Base-by-base conservation (phyloP, 2,329 filamentous ascomycete genomes). In the Karstenula rhodostoma region DNA sequence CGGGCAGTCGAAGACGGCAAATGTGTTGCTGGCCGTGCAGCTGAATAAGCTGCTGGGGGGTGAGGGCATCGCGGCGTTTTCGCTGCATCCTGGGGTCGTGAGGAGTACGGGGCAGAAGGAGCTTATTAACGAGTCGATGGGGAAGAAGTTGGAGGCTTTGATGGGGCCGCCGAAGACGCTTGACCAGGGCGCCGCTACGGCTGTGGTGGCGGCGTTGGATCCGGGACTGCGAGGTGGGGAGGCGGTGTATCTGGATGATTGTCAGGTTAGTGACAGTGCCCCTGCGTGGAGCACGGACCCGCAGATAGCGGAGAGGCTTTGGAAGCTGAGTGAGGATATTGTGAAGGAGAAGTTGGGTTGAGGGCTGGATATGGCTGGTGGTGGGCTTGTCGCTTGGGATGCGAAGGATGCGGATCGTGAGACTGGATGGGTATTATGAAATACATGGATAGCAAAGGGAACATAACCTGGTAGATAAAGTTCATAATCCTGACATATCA, bases 321-420 rank as follows among this genome's bases (percentile, higher is more conserved):
- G 69, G 69, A 55, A 50, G 23, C 56, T 69, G 62, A 70, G 63
- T 48, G 69, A 71, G 58, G 56, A 68, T 35, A 58, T 61, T 35
- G 54, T 61, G 42, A 35, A 25, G 40, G 27, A 33, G 4, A 57
- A 51, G 46, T 19, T 57, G 22, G 47, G 27, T 17, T 49, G 25
- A 33, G n/a, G n/a, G n/a, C n/a, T n/a, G n/a, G n/a, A n/a, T n/a
- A n/a, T n/a, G n/a, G n/a, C n/a, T n/a, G n/a, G n/a, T n/a, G n/a
- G n/a, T n/a, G n/a, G n/a, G n/a, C n/a, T n/a, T n/a, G n/a, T n/a
- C n/a, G n/a, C n/a, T n/a, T n/a, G n/a, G n/a, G n/a, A n/a, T n/a
- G n/a, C n/a, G n/a, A n/a, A n/a, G n/a, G n/a, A n/a, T n/a, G n/a
- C n/a, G n/a, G n/a, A n/a, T n/a, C n/a, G n/a, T n/a, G n/a, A n/a